Percentiles rank a stretch among this genome's conserved stretches.
Evolutionary conservation across 257 asterid genomes (phyloP).

Genomic region (Scutellaria galericulata): DNA sequence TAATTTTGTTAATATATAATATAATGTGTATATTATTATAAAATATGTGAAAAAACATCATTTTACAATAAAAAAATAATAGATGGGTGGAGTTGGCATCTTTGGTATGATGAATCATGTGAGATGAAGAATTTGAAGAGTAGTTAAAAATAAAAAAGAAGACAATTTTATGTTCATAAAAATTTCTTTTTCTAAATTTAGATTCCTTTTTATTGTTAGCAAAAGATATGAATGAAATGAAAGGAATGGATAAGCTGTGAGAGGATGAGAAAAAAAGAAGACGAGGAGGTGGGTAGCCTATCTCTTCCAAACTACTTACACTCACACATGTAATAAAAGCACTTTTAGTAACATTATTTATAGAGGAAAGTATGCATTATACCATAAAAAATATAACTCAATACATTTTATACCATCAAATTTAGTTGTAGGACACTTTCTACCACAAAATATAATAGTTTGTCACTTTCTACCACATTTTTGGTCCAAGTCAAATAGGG

Average conservation of each 20-base stretch:
- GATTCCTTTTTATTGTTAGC: slow-evolving; percentile 43
- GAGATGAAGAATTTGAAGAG: slow-evolving; percentile 43
- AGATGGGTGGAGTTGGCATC: slow-evolving; percentile 2
- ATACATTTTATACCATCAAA: too few relatives aligned
- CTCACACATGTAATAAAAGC: not conserved
- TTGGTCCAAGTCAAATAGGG: too few relatives aligned
- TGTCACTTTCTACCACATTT: too few relatives aligned
- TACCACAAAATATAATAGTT: too few relatives aligned
- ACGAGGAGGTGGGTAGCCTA: slow-evolving; percentile 46
- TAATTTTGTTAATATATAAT: too few relatives aligned
- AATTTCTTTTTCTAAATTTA: slow-evolving; percentile 39
- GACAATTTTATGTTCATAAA: slow-evolving; percentile 42
- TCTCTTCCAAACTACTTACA: slow-evolving; percentile 37
- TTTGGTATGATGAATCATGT: slow-evolving; percentile 43
- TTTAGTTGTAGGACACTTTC: too few relatives aligned
- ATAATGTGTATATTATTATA: too few relatives aligned
- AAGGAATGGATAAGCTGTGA: slow-evolving; percentile 64
- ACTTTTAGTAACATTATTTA: not conserved
- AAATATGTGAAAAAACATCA: not conserved
- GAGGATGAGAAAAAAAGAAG: slow-evolving; percentile 68
- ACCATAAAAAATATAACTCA: too few relatives aligned
- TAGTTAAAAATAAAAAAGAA: not conserved
- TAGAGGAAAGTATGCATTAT: too few relatives aligned
- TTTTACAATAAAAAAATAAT: too few relatives aligned
- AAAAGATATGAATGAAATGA: slow-evolving; percentile 39